Evolutionary conservation across 2,329 filamentous ascomycete species (phyloP).

Genomic region (Waltergamsia citrina): DNA sequence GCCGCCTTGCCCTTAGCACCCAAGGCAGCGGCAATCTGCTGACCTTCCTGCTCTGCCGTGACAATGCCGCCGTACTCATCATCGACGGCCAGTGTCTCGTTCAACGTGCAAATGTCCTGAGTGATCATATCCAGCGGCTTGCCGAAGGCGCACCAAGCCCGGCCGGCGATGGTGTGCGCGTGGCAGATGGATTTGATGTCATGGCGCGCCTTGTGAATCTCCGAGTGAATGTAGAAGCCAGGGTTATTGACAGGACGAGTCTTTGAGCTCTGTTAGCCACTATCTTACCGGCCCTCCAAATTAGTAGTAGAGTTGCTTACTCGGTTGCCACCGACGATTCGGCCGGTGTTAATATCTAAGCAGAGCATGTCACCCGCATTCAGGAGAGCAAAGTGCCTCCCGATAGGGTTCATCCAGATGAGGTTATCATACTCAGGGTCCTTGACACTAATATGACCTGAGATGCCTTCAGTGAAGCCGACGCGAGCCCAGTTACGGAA

Average conservation of each 20-base stretch:
- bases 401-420: constrained; percentile 65
- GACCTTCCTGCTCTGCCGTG: constrained; percentile 54
- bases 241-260: constrained; percentile 54
- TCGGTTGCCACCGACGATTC: constrained; percentile 52
- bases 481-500: constrained; percentile 28
- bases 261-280: too few relatives aligned
- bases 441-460: constrained; percentile 54
- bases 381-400: constrained; percentile 56
- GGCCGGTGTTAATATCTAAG: constrained; percentile 45
- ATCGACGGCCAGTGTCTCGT: constrained; percentile 53
- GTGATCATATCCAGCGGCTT: constrained; percentile 61
- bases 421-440: constrained; percentile 52
- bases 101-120: constrained; percentile 56
- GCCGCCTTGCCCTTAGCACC: constrained; percentile 48
- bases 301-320: constrained; percentile 8
- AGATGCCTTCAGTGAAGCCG: constrained; percentile 19
- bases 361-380: constrained; percentile 61
- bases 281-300: too few relatives aligned
- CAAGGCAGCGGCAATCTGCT: constrained; percentile 52
- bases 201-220: constrained; percentile 55
- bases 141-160: constrained; percentile 59
- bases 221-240: constrained; percentile 61
- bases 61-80: constrained; percentile 45
- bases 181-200: constrained; percentile 61
- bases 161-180: constrained; percentile 55